Percentiles rank a stretch among this genome's conserved stretches.
Evolutionary conservation across 768 basidiomycete species (phyloP).

Genomic region (Inosperma sp.): DNA sequence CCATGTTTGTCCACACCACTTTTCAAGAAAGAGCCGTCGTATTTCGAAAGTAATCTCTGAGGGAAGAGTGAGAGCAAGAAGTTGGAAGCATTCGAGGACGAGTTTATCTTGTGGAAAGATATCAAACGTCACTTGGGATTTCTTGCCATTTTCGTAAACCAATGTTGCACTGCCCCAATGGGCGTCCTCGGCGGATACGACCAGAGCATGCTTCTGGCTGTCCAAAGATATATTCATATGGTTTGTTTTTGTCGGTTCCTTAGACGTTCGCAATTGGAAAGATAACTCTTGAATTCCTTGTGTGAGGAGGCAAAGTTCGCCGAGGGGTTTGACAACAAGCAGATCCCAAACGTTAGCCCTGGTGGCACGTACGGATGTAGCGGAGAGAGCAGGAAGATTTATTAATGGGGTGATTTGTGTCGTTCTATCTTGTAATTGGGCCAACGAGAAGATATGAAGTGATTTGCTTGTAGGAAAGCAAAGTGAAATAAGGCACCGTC

Average conservation of each 20-base stretch:
- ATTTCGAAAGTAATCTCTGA: conserved; percentile 50
- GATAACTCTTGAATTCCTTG: conserved; percentile 50
- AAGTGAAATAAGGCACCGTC: conserved; percentile 52
- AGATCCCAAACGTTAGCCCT: conserved; percentile 65
- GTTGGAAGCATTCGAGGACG: conserved; percentile 54
- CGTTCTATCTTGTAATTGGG: conserved; percentile 37
- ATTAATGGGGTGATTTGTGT: conserved; percentile 39
- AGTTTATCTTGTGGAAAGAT: conserved; percentile 52
- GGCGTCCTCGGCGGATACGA: conserved; percentile 45
- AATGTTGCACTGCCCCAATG: conserved; percentile 51
- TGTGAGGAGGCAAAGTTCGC: conserved; percentile 53
- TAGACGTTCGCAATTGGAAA: conserved; percentile 27
- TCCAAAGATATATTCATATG: conserved; percentile 22
- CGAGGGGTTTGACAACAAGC: conserved; percentile 55
- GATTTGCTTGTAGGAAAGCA: conserved; percentile 46
- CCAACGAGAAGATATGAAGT: conserved; percentile 47
- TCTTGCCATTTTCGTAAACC: conserved; percentile 47
- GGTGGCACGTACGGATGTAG: conserved; percentile 56
- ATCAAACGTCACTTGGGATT: conserved; percentile 46
- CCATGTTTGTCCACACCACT: conserved; percentile 49
- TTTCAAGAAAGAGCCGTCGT: conserved; percentile 50
- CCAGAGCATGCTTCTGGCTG: conserved; percentile 26
- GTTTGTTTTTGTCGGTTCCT: neutral
- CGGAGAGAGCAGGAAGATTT: conserved; percentile 43
- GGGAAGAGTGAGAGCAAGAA: conserved; percentile 60